Conservation (phyloP, 495 filamentous ascomycete genomes). For the Neurospora sublineolata region DNA sequence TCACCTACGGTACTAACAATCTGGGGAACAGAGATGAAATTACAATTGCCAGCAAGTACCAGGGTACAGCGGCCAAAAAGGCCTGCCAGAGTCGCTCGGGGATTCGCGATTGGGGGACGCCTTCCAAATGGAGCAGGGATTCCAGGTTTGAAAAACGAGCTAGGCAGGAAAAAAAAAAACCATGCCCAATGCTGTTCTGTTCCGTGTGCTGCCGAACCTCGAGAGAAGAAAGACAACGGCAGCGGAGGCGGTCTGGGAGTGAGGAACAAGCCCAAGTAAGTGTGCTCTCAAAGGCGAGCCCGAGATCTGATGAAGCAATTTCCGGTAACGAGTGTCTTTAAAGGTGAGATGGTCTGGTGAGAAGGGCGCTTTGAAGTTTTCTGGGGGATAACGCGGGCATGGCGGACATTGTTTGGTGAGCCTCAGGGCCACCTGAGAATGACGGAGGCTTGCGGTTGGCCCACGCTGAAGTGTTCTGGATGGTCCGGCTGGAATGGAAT, state of each 20-base stretch:
- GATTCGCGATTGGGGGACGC: not conserved
- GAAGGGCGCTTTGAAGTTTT: not conserved
- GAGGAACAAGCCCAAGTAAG: not conserved
- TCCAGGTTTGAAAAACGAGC: not conserved
- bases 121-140: not conserved
- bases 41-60: not conserved
- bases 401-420: not conserved
- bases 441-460: not conserved
- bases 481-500: slow-evolving; percentile 12
- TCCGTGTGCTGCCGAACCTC: not conserved
- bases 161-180: not conserved
- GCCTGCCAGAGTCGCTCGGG: not conserved
- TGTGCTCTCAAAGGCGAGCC: not conserved
- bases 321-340: not conserved
- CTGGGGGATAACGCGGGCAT: not conserved
- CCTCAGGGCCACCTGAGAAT: not conserved
- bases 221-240: not conserved
- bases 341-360: not conserved
- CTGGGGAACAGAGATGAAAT: not conserved
- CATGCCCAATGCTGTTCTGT: not conserved
- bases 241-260: not conserved
- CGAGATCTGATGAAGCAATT: not conserved
- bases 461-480: not conserved
- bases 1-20: not conserved
- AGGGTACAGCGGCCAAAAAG: not conserved